Conservation (phyloP, 2,329 filamentous ascomycete species). For the Aspergillus brunneoviolaceus region DNA sequence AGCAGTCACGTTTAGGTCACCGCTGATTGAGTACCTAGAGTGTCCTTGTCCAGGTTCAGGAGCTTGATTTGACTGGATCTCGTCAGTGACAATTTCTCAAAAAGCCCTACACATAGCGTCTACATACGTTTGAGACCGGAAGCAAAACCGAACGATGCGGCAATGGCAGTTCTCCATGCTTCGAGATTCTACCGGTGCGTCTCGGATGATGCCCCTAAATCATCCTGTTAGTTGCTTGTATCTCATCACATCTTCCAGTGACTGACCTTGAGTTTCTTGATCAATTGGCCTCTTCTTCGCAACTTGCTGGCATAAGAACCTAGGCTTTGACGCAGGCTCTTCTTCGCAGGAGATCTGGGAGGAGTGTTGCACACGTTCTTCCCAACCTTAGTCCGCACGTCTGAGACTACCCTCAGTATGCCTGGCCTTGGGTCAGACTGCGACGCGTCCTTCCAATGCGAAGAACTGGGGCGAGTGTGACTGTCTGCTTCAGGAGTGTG, state of each 20-base stretch:
- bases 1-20: background rate
- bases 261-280: background rate
- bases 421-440: background rate
- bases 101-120: background rate
- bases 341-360: background rate
- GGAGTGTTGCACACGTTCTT: background rate
- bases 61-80: background rate
- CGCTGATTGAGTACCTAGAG: background rate
- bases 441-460: background rate
- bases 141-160: background rate
- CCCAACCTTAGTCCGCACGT: background rate
- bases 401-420: background rate
- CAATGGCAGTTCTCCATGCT: background rate
- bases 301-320: background rate
- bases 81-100: background rate
- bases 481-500: background rate
- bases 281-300: background rate
- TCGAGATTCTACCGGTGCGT: background rate
- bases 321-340: background rate
- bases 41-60: background rate
- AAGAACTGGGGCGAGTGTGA: background rate
- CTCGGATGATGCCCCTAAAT: background rate
- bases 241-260: background rate
- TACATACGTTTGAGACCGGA: background rate
- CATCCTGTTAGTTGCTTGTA: background rate